Percentiles rank a stretch among this genome's conserved stretches.
Conservation (phyloP, 306 rosid species). For the Acacia acuminata region DNA sequence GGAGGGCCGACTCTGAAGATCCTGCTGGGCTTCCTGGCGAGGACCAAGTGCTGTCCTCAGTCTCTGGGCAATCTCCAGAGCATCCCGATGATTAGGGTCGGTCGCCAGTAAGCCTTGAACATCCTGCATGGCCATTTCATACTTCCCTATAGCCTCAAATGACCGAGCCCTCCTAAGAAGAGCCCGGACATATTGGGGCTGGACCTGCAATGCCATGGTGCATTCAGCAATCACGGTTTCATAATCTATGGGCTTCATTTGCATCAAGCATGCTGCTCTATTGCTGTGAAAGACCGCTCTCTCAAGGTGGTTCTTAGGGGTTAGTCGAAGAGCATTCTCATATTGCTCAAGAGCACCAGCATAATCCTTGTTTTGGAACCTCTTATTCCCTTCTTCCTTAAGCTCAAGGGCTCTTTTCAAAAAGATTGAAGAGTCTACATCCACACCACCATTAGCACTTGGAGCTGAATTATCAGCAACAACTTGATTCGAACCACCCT, state of each 20-base stretch:
- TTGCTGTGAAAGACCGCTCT: conserved; percentile 93
- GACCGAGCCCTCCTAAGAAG: conserved; percentile 89
- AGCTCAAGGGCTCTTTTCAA: conserved; percentile 92
- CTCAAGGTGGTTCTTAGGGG: conserved; percentile 80
- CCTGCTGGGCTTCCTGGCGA: conserved; percentile 89
- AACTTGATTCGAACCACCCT: conserved; percentile 66
- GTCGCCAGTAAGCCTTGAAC: conserved; percentile 72
- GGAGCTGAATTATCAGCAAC: conserved; percentile 48
- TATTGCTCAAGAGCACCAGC: conserved; percentile 89
- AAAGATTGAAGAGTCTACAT: conserved; percentile 76
- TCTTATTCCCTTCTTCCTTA: conserved; percentile 87
- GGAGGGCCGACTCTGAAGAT: conserved; percentile 97
- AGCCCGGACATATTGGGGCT: conserved; percentile 79
- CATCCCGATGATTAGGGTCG: conserved; percentile 77
- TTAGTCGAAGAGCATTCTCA: conserved; percentile 79
- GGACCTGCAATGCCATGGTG: conserved; percentile 88
- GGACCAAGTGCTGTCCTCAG: conserved; percentile 75
- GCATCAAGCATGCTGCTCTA: conserved; percentile 92
- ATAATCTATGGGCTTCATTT: conserved; percentile 90
- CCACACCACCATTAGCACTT: conserved; percentile 63
- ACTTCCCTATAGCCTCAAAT: conserved; percentile 76
- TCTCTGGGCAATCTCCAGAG: conserved; percentile 82
- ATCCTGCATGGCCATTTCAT: conserved; percentile 86
- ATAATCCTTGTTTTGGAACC: conserved; percentile 81
- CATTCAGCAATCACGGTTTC: conserved; percentile 89